phyloP scores from a whole-genome alignment of 257 asterid genomes.

The Ligustrum vulgare region DNA sequence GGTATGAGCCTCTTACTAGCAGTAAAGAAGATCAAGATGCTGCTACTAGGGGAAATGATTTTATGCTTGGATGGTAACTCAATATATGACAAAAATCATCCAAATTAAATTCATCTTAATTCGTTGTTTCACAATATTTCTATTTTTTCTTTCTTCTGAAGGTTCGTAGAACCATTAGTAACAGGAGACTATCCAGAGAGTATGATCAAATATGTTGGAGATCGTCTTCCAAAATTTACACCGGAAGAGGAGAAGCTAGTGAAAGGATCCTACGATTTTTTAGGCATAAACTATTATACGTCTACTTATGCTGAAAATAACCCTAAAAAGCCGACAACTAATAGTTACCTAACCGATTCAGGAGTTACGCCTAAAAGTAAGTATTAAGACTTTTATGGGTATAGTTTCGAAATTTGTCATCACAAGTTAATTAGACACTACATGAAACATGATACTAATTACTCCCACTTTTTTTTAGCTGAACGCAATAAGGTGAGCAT shows the following conservation, averaged over 20 bases:
- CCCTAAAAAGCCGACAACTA: background rate
- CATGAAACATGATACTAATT: background rate
- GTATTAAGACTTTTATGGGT: background rate
- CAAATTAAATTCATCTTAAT: background rate
- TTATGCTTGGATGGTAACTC: slow-evolving; percentile 31
- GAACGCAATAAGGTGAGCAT: background rate
- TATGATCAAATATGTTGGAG: slow-evolving; percentile 4
- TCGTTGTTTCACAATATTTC: background rate
- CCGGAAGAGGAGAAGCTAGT: slow-evolving; percentile 13
- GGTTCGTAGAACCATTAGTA: slow-evolving; percentile 39
- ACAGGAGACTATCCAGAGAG: slow-evolving; percentile 28
- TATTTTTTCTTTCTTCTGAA: background rate
- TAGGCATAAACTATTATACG: slow-evolving; percentile 41
- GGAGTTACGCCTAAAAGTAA: background rate
- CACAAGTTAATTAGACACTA: background rate
- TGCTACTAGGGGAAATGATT: background rate
- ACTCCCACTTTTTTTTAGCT: background rate
- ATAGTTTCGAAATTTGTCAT: background rate
- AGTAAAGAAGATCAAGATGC: slow-evolving; percentile 11
- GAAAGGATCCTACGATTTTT: slow-evolving; percentile 31
- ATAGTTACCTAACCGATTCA: background rate
- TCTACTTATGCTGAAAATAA: slow-evolving; percentile 13
- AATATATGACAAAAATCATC: background rate
- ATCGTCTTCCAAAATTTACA: slow-evolving; percentile 1
- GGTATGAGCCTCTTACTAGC: slow-evolving; percentile 46